phyloP scores from a whole-genome alignment of 2,329 filamentous ascomycete species.

The Epichloe brachyelytri region DNA sequence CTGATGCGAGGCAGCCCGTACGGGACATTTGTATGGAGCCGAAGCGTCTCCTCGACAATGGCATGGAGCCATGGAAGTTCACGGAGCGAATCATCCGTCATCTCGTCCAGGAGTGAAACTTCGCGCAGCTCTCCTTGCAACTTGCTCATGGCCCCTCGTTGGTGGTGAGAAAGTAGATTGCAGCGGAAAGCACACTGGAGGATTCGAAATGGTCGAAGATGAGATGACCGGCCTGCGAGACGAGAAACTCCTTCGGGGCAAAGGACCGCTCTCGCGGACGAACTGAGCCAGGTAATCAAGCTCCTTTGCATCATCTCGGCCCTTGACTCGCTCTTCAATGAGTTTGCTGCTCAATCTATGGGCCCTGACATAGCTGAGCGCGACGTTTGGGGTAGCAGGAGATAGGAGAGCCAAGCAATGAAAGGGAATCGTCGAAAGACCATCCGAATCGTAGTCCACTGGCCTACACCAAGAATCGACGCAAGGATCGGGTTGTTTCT shows the following conservation, averaged over 20 bases:
- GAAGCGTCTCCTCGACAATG: background rate
- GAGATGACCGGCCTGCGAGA: background rate
- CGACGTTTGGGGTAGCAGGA: background rate
- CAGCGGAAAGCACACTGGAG: background rate
- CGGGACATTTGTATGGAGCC: background rate
- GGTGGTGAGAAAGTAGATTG: background rate
- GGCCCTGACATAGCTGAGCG: background rate
- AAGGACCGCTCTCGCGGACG: background rate
- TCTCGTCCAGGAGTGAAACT: background rate
- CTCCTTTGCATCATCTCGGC: background rate
- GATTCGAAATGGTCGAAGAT: background rate
- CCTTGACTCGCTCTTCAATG: background rate
- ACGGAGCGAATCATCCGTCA: background rate
- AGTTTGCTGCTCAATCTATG: background rate
- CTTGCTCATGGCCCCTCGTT: background rate
- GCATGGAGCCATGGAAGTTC: background rate
- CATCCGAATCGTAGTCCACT: background rate
- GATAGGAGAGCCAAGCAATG: background rate
- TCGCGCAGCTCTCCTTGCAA: background rate
- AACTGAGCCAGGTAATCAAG: background rate
- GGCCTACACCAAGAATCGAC: background rate
- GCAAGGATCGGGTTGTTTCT: background rate
- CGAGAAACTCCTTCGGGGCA: background rate
- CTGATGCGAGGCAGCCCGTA: background rate
- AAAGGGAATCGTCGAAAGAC: background rate